A percentile compares a stretch with the other conserved stretches of the same genome.
These are phyloP conservation scores for Domatiomyces globalis DNA, from an alignment of 2,329 filamentous ascomycete genomes.

Conservation along the genomic window DNA sequence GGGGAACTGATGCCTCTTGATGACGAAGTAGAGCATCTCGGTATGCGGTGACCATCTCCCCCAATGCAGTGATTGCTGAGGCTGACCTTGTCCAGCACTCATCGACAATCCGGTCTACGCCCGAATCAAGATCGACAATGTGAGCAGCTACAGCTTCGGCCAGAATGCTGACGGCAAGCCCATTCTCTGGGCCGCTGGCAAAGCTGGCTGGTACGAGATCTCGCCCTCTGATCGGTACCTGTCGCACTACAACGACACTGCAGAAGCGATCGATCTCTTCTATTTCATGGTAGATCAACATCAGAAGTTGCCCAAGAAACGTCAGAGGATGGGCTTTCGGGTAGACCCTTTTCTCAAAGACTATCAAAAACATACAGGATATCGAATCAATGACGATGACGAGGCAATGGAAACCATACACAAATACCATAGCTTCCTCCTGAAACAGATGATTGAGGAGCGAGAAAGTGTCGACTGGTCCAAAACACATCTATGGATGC, in stretches of 20 bases:
- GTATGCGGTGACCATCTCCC: constrained; percentile 20
- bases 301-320: constrained; percentile 21
- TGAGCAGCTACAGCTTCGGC: constrained; percentile 36
- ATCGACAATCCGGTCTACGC: constrained; percentile 20
- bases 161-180: constrained; percentile 42
- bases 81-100: constrained; percentile 25
- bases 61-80: constrained; percentile 18
- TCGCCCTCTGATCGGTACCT: constrained; percentile 40
- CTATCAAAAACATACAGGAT: constrained; percentile 18
- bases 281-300: constrained; percentile 50
- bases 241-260: constrained; percentile 38
- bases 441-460: constrained; percentile 33
- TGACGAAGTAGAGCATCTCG: constrained; percentile 29
- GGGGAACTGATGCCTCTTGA: constrained; percentile 37
- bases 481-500: constrained; percentile 29
- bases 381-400: constrained; percentile 27
- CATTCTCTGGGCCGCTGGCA: constrained; percentile 47
- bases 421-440: constrained; percentile 32
- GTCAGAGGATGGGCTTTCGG: constrained; percentile 14
- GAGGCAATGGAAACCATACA: constrained; percentile 35
- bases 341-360: constrained; percentile 17
- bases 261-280: constrained; percentile 44
- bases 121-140: constrained; percentile 34
- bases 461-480: constrained; percentile 33
- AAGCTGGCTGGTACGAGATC: constrained; percentile 49